Base-by-base conservation (phyloP, 2,329 filamentous ascomycete species). In the Periconia digitata region DNA sequence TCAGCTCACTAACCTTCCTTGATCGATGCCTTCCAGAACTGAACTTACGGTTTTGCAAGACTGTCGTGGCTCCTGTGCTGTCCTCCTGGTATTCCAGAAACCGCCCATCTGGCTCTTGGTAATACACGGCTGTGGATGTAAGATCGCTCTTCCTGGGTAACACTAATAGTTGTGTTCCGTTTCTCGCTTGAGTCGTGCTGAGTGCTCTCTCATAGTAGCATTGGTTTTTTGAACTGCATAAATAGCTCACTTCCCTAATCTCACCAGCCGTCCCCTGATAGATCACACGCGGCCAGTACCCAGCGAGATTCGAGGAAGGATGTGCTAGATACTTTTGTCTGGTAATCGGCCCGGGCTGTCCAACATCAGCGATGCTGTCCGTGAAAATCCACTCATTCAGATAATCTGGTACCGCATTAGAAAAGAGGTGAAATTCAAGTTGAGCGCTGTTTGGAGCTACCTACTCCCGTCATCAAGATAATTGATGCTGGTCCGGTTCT, bases 131-230 rank as follows among this genome's bases (percentile, higher is more conserved):
- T 8, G 44, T 39, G 8, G 51, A 48, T 1, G 54, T 37, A 12
- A 54, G 40, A 35, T 59, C 49, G 42, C 55, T 53, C 13, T 37
- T n/a, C 37, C 49, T 32, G 10, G 54, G 56, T 1, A 49, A 17
- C 8, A 34, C 41, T 7, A 48, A 44, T 6, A 59, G 37, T 12
- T 48, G 43, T 4, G 56, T 57, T 10, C 56, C 51, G 46, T 59
- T 59, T 6, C n/a, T 49, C 7, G 56, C 40, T 10, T 49, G 43
- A 6, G 36, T 54, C 20, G 54, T 55, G 21, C 24, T 21, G 12
- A 59, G 44, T 15, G 53, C 54, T n/a, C 22, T 36, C 16, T 59
- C 47, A 23, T 59, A 44, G 51, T 54, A 59, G 27, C 56, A 59
- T 21, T 50, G 39, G 22, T 53, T 45, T 36, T 52, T 52, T 20